phyloP scores from a whole-genome alignment of 768 basidiomycete genomes.

The Suillus discolor region DNA sequence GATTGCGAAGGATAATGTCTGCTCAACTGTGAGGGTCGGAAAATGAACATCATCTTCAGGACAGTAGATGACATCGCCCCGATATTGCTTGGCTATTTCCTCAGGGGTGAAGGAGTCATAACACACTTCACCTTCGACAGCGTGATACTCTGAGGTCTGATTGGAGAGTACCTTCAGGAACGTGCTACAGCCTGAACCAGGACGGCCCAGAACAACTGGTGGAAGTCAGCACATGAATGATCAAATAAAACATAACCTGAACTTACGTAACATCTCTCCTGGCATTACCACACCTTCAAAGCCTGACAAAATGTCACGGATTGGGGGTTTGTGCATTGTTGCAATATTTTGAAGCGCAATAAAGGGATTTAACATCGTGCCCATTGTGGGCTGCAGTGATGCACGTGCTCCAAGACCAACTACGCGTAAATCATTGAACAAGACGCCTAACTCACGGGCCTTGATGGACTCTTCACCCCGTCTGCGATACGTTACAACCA shows the following conservation, averaged over 20 bases:
- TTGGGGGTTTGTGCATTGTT: constrained; percentile 56
- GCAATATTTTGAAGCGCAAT: constrained; percentile 46
- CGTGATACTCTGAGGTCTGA: constrained; percentile 65
- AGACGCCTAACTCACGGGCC: constrained; percentile 58
- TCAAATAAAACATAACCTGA: background rate
- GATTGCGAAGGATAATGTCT: constrained; percentile 81
- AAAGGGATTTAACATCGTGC: constrained; percentile 60
- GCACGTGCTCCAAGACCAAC: constrained; percentile 59
- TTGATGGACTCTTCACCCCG: constrained; percentile 51
- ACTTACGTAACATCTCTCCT: constrained; percentile 73
- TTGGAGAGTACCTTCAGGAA: constrained; percentile 84
- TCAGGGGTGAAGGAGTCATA: constrained; percentile 78
- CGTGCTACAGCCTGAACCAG: constrained; percentile 84
- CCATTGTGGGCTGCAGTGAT: constrained; percentile 59
- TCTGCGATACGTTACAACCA: constrained; percentile 31
- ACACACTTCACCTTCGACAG: constrained; percentile 69
- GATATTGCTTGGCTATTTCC: constrained; percentile 63
- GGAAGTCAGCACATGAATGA: background rate
- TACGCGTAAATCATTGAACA: constrained; percentile 60
- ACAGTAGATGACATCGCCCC: constrained; percentile 80
- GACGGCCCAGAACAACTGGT: constrained; percentile 81
- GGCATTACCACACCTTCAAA: constrained; percentile 61
- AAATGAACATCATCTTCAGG: constrained; percentile 89
- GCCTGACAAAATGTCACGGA: constrained; percentile 54
- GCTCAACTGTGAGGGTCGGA: constrained; percentile 77